Conservation (phyloP, 495 filamentous ascomycete genomes). For the Penicillium coprophilum region DNA sequence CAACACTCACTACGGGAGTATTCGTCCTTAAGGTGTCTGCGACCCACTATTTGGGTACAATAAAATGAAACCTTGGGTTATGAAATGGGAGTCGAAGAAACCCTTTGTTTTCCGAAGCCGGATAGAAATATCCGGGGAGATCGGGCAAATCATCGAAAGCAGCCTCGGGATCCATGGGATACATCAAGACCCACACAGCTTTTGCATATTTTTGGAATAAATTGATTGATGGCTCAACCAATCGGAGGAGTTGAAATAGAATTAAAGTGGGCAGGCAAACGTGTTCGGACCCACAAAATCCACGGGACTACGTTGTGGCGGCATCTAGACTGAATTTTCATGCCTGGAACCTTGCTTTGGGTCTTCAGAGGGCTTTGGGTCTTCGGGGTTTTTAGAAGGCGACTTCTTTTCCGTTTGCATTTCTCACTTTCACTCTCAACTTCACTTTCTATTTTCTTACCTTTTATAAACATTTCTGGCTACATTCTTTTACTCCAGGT, state of each 20-base stretch:
- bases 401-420: constrained; percentile 3
- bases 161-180: background rate
- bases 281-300: constrained; percentile 6
- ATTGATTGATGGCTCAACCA: background rate
- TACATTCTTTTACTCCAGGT: constrained; percentile 12
- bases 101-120: background rate
- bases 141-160: constrained; percentile 12
- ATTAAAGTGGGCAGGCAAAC: constrained; percentile 10
- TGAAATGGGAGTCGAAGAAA: background rate
- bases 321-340: constrained; percentile 12
- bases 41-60: constrained; percentile 1
- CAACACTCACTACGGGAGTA: background rate
- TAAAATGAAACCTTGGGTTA: background rate
- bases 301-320: constrained; percentile 9
- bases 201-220: constrained; percentile 13
- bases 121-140: constrained; percentile 15
- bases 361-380: constrained; percentile 5
- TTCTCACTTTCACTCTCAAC: constrained; percentile 5
- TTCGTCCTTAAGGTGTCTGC: background rate
- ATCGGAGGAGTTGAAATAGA: background rate
- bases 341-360: constrained; percentile 5
- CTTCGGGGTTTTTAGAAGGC: constrained; percentile 1
- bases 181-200: background rate
- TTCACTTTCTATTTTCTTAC: constrained; percentile 7
- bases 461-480: too few relatives aligned